A percentile compares a stretch with the other conserved stretches of the same genome.
Conservation (phyloP, 352 stramenopile species). For the Stramenopiles sp. region DNA sequence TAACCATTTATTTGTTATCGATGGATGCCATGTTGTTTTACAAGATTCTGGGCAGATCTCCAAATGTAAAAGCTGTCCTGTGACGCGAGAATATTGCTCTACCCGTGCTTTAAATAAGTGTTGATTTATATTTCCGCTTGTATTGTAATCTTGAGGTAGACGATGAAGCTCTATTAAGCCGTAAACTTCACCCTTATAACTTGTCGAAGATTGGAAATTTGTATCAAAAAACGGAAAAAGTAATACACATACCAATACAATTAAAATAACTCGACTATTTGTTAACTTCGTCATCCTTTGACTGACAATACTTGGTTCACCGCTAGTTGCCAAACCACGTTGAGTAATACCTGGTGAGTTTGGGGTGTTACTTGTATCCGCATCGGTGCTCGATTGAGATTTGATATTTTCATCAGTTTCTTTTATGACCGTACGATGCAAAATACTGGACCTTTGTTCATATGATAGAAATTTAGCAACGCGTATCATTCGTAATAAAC, state of each 20-base stretch:
- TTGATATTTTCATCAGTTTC: not conserved
- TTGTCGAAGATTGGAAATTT: constrained; percentile 32
- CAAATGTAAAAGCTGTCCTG: not conserved
- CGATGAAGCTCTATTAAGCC: constrained; percentile 51
- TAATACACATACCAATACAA: constrained; percentile 59
- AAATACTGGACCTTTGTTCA: not conserved
- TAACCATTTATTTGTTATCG: not conserved
- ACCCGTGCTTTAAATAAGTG: not conserved
- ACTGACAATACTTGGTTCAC: constrained; percentile 69
- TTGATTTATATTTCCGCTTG: constrained; percentile 10
- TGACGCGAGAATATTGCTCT: not conserved
- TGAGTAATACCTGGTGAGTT: not conserved
- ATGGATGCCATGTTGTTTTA: not conserved
- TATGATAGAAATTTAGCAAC: constrained; percentile 34
- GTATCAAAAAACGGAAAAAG: constrained; percentile 52
- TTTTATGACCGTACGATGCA: not conserved
- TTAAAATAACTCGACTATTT: constrained; percentile 64
- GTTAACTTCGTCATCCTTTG: constrained; percentile 81
- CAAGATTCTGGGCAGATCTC: not conserved
- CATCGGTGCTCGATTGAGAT: not conserved
- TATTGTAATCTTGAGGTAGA: constrained; percentile 52
- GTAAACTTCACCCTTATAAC: constrained; percentile 45
- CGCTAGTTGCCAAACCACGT: constrained; percentile 35
- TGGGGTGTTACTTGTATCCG: not conserved
- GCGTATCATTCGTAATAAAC: constrained; percentile 64